These are phyloP conservation scores for Backusella australiensis DNA, from an alignment of 192 early-diverging fungal genomes.

Conservation along the genomic window DNA sequence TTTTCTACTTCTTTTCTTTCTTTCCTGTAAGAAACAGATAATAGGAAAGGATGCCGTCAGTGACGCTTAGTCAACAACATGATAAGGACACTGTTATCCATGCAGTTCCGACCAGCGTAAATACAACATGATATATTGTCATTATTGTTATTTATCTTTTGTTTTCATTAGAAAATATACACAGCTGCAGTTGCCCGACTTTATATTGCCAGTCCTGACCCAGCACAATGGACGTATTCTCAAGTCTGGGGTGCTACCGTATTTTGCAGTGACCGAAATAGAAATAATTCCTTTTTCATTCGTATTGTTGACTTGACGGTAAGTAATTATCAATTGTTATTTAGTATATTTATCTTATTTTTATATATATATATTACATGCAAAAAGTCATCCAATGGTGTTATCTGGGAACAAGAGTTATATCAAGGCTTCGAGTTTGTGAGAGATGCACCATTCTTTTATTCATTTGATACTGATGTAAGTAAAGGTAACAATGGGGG, in stretches of 20 bases:
- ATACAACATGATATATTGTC: not conserved
- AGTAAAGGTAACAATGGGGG: slow-evolving; percentile 14
- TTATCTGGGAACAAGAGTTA: slow-evolving; percentile 82
- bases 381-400: slow-evolving; percentile 44
- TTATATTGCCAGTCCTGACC: slow-evolving; percentile 68
- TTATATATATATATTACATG: not conserved
- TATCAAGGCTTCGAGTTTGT: slow-evolving; percentile 69
- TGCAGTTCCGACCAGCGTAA: slow-evolving; percentile 32
- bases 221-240: slow-evolving; percentile 67
- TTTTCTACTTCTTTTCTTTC: not conserved
- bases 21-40: too few relatives aligned
- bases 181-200: slow-evolving; percentile 74
- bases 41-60: not conserved
- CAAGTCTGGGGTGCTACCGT: slow-evolving; percentile 65
- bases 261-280: slow-evolving; percentile 64
- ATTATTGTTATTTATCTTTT: not conserved
- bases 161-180: slow-evolving; percentile 64
- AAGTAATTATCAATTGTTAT: not conserved
- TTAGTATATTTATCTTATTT: not conserved
- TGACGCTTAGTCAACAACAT: not conserved
- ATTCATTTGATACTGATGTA: slow-evolving; percentile 69
- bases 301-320: slow-evolving; percentile 66
- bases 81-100: slow-evolving; percentile 29
- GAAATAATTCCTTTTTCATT: slow-evolving; percentile 62
- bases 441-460: slow-evolving; percentile 64